A percentile compares a stretch with the other conserved stretches of the same genome.
Evolutionary conservation across 2,329 filamentous ascomycete genomes (phyloP).

Genomic region (Elsinoe perseae): DNA sequence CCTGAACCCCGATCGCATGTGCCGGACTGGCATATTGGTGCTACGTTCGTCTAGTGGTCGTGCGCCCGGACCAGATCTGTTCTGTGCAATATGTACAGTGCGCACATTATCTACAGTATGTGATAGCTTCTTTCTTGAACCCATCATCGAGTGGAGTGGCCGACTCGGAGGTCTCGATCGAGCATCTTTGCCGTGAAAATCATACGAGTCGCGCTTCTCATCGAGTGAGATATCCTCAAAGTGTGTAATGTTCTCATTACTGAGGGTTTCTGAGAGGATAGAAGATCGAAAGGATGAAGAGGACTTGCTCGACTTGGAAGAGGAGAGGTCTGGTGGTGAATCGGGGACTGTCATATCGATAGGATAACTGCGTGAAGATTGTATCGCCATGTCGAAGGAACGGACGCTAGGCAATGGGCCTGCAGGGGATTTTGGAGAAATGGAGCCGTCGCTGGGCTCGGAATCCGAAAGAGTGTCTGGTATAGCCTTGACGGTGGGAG

Average conservation of each 20-base stretch:
- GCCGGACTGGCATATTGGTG: conserved; percentile 14
- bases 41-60: conserved; percentile 13
- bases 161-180: conserved; percentile 5
- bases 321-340: conserved; percentile 71
- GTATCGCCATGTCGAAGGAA: conserved; percentile 19
- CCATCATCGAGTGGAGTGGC: conserved; percentile 14
- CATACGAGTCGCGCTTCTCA: conserved; percentile 35
- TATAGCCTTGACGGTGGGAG: conserved; percentile 13
- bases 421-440: conserved; percentile 12
- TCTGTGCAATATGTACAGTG: conserved; percentile 14
- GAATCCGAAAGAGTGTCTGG: conserved; percentile 11
- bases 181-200: conserved; percentile 16
- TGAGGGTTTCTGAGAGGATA: conserved; percentile 56
- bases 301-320: conserved; percentile 83
- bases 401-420: conserved; percentile 19
- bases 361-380: conserved; percentile 1
- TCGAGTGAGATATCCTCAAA: conserved; percentile 92
- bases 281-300: conserved; percentile 67
- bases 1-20: conserved; percentile 12
- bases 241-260: conserved; percentile 62
- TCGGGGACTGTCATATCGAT: conserved; percentile 43
- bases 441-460: conserved; percentile 5
- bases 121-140: conserved; percentile 8
- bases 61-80: not conserved
- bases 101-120: conserved; percentile 14